A percentile compares a stretch with the other conserved stretches of the same genome.
These are phyloP conservation scores for Pseudopithomyces chartarum DNA, from an alignment of 2,329 filamentous ascomycete species.

Conservation along the genomic window DNA sequence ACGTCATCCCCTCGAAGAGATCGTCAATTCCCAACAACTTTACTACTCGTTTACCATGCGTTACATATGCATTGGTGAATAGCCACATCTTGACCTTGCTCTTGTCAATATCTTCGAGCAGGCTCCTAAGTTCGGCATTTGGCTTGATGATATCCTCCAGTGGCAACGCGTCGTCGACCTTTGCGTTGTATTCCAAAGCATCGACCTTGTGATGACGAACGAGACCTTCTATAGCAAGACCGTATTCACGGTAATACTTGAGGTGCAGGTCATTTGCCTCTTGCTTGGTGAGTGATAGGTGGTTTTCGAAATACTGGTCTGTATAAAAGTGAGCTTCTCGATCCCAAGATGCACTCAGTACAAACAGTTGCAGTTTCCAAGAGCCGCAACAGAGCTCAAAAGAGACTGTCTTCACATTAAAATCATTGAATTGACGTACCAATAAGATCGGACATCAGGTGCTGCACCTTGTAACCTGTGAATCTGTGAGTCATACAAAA, in stretches of 20 bases:
- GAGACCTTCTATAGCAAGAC: conserved; percentile 94
- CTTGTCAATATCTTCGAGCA: conserved; percentile 82
- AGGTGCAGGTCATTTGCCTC: conserved; percentile 86
- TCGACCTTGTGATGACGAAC: conserved; percentile 95
- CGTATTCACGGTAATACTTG: conserved; percentile 95
- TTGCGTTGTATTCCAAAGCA: conserved; percentile 88
- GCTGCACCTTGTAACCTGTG: conserved; percentile 77
- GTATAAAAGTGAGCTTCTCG: conserved; percentile 6
- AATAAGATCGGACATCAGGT: conserved; percentile 87
- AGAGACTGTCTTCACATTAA: background rate
- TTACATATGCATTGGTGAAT: conserved; percentile 95
- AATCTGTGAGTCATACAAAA: conserved; percentile 18
- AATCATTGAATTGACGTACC: conserved; percentile 26
- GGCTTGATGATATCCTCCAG: conserved; percentile 84
- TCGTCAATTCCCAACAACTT: conserved; percentile 81
- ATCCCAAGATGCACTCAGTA: background rate
- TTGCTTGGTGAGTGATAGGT: conserved; percentile 73
- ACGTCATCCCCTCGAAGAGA: conserved; percentile 92
- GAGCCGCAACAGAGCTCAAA: background rate
- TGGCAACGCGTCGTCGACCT: conserved; percentile 93
- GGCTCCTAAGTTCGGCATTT: conserved; percentile 71
- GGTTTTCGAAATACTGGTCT: conserved; percentile 67
- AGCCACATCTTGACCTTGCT: conserved; percentile 89
- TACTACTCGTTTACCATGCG: conserved; percentile 81
- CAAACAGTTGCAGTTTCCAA: background rate